These are phyloP conservation scores for Plectosphaerella sp. DNA, from an alignment of 2,329 filamentous ascomycete genomes.

Conservation along the genomic window DNA sequence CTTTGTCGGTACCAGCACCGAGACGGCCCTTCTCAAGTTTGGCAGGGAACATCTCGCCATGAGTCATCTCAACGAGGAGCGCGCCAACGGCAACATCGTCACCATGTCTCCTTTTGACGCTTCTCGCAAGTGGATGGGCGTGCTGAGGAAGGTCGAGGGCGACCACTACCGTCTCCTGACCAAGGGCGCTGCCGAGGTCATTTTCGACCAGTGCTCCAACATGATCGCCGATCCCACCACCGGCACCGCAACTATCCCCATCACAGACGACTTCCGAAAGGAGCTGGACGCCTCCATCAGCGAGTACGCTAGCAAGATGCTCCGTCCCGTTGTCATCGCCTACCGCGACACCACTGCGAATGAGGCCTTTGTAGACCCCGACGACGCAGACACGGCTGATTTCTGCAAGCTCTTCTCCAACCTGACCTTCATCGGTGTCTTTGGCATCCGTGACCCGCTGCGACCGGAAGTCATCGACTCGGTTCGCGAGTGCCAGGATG, in stretches of 20 bases:
- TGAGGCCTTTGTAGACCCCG: conserved; percentile 7
- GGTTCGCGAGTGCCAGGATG: conserved; percentile 35
- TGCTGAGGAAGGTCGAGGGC: conserved; percentile 40
- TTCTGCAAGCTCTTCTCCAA: conserved; percentile 22
- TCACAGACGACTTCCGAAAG: conserved; percentile 24
- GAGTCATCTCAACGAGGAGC: conserved; percentile 37
- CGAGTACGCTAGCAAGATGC: conserved; percentile 60
- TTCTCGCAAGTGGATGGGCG: conserved; percentile 51
- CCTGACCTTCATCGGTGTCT: conserved; percentile 45
- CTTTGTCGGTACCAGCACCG: conserved; percentile 52
- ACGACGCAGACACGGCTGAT: conserved; percentile 8
- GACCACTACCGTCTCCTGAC: conserved; percentile 46
- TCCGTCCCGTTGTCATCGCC: conserved; percentile 62
- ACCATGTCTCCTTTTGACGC: conserved; percentile 52
- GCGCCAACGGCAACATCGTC: conserved; percentile 38
- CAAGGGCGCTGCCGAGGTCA: conserved; percentile 55
- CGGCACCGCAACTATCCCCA: conserved; percentile 18
- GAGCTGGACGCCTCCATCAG: conserved; percentile 28
- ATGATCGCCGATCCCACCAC: conserved; percentile 39
- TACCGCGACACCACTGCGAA: conserved; percentile 59
- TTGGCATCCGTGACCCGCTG: conserved; percentile 45
- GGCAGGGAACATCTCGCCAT: conserved; percentile 45
- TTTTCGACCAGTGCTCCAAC: conserved; percentile 39
- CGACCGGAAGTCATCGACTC: conserved; percentile 36
- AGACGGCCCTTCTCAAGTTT: conserved; percentile 48